Evolutionary conservation across 1,284 basidiomycete species (phyloP).

Genomic region (Cyathus pygmaeus): DNA sequence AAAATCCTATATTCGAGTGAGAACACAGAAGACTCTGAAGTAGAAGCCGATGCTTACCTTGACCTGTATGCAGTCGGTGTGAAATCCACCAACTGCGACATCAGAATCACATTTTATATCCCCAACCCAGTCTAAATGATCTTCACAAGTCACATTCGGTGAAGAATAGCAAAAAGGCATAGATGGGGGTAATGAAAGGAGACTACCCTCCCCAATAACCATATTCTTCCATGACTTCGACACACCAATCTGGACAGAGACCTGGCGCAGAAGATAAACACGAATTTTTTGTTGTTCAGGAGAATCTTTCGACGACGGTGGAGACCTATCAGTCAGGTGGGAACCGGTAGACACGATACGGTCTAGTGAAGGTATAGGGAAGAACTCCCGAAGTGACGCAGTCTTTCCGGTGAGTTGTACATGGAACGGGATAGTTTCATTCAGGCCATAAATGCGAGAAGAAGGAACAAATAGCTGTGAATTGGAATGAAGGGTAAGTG

Average conservation of each 20-base stretch:
- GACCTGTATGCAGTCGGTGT: constrained; percentile 47
- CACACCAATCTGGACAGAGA: constrained; percentile 40
- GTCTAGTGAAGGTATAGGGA: constrained; percentile 34
- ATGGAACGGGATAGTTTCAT: constrained; percentile 69
- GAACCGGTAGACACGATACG: constrained; percentile 33
- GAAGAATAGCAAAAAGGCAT: constrained; percentile 20
- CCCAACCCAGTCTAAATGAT: constrained; percentile 59
- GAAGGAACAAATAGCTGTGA: constrained; percentile 62
- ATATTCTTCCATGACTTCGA: constrained; percentile 45
- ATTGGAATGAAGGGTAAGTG: background rate
- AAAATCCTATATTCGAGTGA: constrained; percentile 57
- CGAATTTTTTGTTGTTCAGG: constrained; percentile 41
- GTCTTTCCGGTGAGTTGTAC: constrained; percentile 63
- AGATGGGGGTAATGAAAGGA: constrained; percentile 51
- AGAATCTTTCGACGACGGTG: constrained; percentile 6
- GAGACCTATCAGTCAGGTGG: constrained; percentile 13
- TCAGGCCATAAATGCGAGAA: constrained; percentile 60
- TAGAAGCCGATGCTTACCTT: constrained; percentile 48
- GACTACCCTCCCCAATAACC: constrained; percentile 49
- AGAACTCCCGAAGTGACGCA: constrained; percentile 53
- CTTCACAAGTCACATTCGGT: constrained; percentile 19
- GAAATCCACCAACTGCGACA: constrained; percentile 51
- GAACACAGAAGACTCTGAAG: background rate
- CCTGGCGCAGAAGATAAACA: constrained; percentile 55
- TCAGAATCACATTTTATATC: constrained; percentile 44